Evolutionary conservation across 2,329 filamentous ascomycete species (phyloP), one percentile per base, ranked within the genome.

Genomic region (Rugonectria rugulosa): DNA sequence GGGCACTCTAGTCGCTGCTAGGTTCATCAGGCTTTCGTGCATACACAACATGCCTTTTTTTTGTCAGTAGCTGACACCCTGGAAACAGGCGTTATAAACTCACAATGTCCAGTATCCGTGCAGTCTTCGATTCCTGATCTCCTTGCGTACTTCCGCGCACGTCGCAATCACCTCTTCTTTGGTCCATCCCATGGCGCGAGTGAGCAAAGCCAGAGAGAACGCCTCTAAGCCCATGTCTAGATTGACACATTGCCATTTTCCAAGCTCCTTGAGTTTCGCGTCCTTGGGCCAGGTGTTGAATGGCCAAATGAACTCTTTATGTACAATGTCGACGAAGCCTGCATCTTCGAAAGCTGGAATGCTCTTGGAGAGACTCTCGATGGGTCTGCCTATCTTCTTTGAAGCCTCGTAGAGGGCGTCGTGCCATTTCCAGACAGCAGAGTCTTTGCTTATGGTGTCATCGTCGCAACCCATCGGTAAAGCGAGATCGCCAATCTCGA

Each of bases 321-420:
- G 77, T 1, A 68, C 66, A 0, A 86, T 75, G 58, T 83, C 73
- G 42, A 73, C 70, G 60, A 85, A 85, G 3, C 83, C 83, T 0
- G 77, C 79, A n/a, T 79, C 76, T 17, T 70, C 67, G 46, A 84
- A 70, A 41, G 72, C 72, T 15, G 60, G 44, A 26, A 59, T 65
- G 12, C 62, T 48, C 24, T 62, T 59, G 1, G 64, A 67, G 15
- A 62, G 64, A 17, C 53, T 57, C 9, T 47, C 45, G 11, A 71
- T 57, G 3, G 68, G 61, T 7, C 72, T 65, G 4, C 70, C 68
- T 6, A 71, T 53, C 32, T 68, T 68, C 6, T 41, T 49, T 32
- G 64, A 67, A 6, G 64, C 67, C 14, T 72, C 59, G 4, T 57
- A 36, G 68, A 64, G 12, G 61, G 61, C 57, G 38, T 58, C 46